Percentiles rank a stretch among this genome's conserved stretches.
Conservation (phyloP, 2,329 filamentous ascomycete species). For the Colletotrichum sp. region DNA sequence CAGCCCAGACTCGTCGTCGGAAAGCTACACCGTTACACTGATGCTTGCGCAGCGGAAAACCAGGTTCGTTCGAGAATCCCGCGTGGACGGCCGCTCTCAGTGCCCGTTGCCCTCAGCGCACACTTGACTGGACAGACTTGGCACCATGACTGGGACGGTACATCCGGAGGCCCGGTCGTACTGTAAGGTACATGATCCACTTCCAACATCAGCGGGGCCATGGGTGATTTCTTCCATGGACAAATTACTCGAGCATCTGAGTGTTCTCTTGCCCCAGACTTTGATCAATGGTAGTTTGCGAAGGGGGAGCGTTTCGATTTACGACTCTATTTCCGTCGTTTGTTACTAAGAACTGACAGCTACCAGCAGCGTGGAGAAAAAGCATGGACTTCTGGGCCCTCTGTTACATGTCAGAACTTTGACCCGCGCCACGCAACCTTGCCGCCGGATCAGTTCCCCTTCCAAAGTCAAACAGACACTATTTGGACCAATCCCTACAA, state of each 20-base stretch:
- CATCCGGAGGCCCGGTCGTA: conserved; percentile 11
- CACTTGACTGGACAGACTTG: not conserved
- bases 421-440: not conserved
- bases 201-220: not conserved
- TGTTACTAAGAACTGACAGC: not conserved
- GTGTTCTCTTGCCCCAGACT: not conserved
- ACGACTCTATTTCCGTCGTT: not conserved
- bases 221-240: not conserved
- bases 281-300: not conserved
- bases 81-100: not conserved
- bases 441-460: not conserved
- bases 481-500: not conserved
- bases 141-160: not conserved
- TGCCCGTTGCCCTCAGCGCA: not conserved
- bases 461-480: conserved; percentile 15
- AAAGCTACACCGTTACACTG: not conserved
- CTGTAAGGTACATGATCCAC: not conserved
- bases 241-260: not conserved
- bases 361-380: not conserved
- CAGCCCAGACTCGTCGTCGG: not conserved
- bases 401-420: conserved; percentile 14
- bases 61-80: not conserved
- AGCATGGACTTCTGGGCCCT: not conserved
- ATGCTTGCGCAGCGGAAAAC: not conserved
- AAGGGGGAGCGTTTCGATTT: not conserved